These are phyloP conservation scores for Trichophyton rubrum DNA, from an alignment of 2,329 filamentous ascomycete species.

Conservation along the genomic window DNA sequence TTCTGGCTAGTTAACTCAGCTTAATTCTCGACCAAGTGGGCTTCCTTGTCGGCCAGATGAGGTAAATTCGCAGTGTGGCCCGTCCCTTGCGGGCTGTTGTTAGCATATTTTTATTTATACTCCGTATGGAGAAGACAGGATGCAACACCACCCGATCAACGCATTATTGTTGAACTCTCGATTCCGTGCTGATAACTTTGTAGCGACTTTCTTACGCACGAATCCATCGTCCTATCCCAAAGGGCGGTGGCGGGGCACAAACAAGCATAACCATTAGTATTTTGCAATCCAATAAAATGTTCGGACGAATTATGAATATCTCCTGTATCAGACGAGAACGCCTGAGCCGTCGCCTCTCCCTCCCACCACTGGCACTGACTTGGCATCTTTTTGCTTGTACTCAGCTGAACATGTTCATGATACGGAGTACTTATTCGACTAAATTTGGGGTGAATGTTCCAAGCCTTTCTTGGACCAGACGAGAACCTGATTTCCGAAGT, in stretches of 20 bases:
- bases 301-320: not conserved
- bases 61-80: not conserved
- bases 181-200: not conserved
- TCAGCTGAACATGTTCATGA: not conserved
- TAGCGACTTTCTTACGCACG: not conserved
- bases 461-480: not conserved
- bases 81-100: not conserved
- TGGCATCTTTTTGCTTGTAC: not conserved
- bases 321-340: not conserved
- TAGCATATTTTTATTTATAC: not conserved
- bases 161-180: not conserved
- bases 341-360: not conserved
- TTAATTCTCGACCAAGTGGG: not conserved
- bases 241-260: not conserved
- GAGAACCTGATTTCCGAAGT: not conserved
- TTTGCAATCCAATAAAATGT: not conserved
- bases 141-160: not conserved
- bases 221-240: not conserved
- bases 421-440: not conserved
- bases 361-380: not conserved
- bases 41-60: not conserved
- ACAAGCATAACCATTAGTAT: not conserved
- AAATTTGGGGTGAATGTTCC: not conserved
- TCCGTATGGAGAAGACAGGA: not conserved
- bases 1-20: not conserved